A percentile compares a stretch with the other conserved stretches of the same genome.
These are phyloP conservation scores for Benincasa hispida DNA, from an alignment of 306 rosid species.

Conservation along the genomic window DNA sequence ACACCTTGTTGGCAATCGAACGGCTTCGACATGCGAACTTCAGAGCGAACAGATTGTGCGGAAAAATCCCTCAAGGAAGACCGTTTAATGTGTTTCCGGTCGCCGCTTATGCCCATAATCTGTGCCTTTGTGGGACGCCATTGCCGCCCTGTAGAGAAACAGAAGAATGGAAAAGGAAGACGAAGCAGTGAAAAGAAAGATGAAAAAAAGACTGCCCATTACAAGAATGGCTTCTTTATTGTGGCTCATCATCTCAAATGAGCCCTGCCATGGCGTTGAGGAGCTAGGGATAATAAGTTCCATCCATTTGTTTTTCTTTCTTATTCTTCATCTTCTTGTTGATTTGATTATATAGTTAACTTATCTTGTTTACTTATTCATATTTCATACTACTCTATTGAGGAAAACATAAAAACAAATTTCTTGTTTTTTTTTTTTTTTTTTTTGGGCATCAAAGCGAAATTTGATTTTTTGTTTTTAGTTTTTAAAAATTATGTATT, in stretches of 20 bases:
- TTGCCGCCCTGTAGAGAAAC: conserved; percentile 58
- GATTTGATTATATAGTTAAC: not conserved
- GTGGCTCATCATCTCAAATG: conserved; percentile 3
- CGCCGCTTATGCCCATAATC: conserved; percentile 76
- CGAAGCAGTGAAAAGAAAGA: not conserved
- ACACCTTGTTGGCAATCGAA: conserved; percentile 52
- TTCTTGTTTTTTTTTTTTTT: not conserved
- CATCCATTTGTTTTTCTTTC: not conserved
- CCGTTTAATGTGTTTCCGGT: conserved; percentile 72
- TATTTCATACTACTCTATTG: not conserved
- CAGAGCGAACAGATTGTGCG: conserved; percentile 84
- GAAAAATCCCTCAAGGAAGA: conserved; percentile 81
- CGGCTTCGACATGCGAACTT: conserved; percentile 63
- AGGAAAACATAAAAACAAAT: not conserved
- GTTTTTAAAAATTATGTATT: too few relatives aligned
- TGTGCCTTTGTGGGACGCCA: conserved; percentile 84
- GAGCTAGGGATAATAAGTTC: not conserved
- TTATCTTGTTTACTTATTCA: not conserved
- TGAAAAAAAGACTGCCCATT: not conserved
- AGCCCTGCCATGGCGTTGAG: not conserved
- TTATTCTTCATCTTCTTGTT: not conserved
- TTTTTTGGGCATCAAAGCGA: too few relatives aligned
- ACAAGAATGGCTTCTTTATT: not conserved
- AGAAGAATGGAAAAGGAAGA: not conserved
- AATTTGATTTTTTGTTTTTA: too few relatives aligned